Evolutionary conservation across 768 basidiomycete species (phyloP), one percentile per base, ranked within the genome.

Genomic region (Suillus fuscotomentosus): DNA sequence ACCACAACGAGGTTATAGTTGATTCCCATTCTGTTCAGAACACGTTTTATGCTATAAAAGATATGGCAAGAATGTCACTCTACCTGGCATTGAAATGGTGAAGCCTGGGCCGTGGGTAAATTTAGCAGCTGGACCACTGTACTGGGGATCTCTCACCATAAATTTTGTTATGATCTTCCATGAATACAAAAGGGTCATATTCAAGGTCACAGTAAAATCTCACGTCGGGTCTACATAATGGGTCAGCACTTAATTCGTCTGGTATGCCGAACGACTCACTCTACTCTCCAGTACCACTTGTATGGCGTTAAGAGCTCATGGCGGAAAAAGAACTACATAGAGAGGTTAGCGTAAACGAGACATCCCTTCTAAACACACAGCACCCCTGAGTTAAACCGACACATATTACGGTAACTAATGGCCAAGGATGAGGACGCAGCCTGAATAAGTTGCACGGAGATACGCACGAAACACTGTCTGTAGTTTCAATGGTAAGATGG

Each of bases 371-470:
- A 43, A 45, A 24, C 53, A 9, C 15, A 22, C 38, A n/a, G 11
- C 67, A 87, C 86, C 2, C 87, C 89, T 1, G 87, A 89, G 73
- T 90, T 88, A 75, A 84, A 91, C 48, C 89, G 81, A 73, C 89
- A 91, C 90, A 91, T 90, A 64, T 90, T 88, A 22, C 88, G 82
- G 68, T 91, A 90, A 20, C 79, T 82, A 42, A 34, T 39, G 10
- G 54, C 36, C 15, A 14, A 47, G 48, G 50, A 14, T 14, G 7
- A 65, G 34, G 62, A 31, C 42, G n/a, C 7, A 14, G 7, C 17
- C 24, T 36, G 55, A n/a, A 22, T 13, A 24, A 14, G 34, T n/a
- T 39, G 27, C 50, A 53, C n/a, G 9, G 22, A 14, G 9, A 59
- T 15, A 76, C 79, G 69, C 63, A 82, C 80, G 82, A 76, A 7